Conservation (phyloP, 495 filamentous ascomycete species). For the Trypethelium eluteriae region DNA sequence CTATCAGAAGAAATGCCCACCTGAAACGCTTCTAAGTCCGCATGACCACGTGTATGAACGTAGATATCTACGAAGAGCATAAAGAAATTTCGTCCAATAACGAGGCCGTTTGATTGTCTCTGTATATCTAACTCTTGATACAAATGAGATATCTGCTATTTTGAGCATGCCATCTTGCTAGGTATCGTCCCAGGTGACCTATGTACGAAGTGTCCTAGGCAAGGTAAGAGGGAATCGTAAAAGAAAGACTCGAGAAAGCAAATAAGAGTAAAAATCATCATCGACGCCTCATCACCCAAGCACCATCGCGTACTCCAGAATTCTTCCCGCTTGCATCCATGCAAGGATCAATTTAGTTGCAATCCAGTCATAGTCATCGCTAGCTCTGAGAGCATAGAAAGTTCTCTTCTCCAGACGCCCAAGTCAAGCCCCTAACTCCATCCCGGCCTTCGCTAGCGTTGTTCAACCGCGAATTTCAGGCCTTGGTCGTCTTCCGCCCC, state of each 20-base stretch:
- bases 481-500: constrained; percentile 45
- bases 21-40: no score
- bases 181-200: not conserved
- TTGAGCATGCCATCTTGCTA: not conserved
- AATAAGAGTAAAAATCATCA: not conserved
- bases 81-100: not conserved
- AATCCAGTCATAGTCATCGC: not conserved
- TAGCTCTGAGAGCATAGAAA: not conserved
- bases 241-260: not conserved
- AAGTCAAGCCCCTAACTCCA: not conserved
- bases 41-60: no score
- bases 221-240: not conserved
- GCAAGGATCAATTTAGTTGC: constrained; percentile 8
- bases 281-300: constrained; percentile 1
- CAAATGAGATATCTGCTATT: constrained; percentile 9
- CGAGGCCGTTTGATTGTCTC: not conserved
- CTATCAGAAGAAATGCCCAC: no score
- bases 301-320: constrained; percentile 1
- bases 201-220: not conserved
- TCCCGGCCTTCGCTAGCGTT: not conserved
- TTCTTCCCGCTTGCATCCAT: not conserved
- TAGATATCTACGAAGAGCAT: no score
- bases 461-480: constrained; percentile 21
- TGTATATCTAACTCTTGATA: not conserved
- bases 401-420: not conserved